phyloP scores from a whole-genome alignment of 2,329 filamentous ascomycete species.

The Diaporthe longicolla region DNA sequence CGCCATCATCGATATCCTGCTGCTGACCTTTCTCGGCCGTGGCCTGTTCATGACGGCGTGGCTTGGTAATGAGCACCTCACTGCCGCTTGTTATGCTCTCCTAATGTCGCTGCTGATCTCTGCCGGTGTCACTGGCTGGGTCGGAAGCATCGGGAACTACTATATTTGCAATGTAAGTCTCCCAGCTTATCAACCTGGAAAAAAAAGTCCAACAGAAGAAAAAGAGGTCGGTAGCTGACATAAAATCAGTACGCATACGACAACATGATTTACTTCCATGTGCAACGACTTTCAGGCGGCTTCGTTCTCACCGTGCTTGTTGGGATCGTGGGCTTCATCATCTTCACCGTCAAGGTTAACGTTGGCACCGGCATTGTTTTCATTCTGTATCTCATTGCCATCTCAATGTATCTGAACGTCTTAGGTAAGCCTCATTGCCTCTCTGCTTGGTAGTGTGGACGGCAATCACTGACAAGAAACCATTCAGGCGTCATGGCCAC shows the following conservation, averaged over 20 bases:
- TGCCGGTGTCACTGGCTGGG: constrained; percentile 74
- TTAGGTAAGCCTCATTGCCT: constrained; percentile 61
- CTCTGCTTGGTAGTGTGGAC: constrained; percentile 48
- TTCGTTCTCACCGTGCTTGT: constrained; percentile 57
- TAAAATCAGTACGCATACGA: constrained; percentile 52
- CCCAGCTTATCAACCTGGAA: not conserved
- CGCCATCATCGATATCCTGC: constrained; percentile 71
- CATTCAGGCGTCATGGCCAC: constrained; percentile 57
- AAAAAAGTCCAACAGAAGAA: not conserved
- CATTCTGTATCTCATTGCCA: constrained; percentile 69
- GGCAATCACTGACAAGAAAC: constrained; percentile 16
- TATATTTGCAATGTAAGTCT: constrained; percentile 61
- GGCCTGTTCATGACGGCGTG: constrained; percentile 72
- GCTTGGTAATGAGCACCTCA: constrained; percentile 66
- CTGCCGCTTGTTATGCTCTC: constrained; percentile 68
- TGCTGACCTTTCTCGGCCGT: constrained; percentile 71
- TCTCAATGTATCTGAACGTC: constrained; percentile 71
- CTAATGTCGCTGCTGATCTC: constrained; percentile 72
- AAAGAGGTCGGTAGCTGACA: constrained; percentile 14
- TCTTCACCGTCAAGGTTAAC: constrained; percentile 61
- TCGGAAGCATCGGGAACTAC: constrained; percentile 73
- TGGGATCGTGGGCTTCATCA: constrained; percentile 62
- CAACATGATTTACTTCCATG: constrained; percentile 59
- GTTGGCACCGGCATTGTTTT: constrained; percentile 66
- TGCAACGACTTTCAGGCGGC: constrained; percentile 62